Percentiles rank a stretch among this genome's conserved stretches.
phyloP scores from a whole-genome alignment of 164 flowering plant species.

The Platanus orientalis region DNA sequence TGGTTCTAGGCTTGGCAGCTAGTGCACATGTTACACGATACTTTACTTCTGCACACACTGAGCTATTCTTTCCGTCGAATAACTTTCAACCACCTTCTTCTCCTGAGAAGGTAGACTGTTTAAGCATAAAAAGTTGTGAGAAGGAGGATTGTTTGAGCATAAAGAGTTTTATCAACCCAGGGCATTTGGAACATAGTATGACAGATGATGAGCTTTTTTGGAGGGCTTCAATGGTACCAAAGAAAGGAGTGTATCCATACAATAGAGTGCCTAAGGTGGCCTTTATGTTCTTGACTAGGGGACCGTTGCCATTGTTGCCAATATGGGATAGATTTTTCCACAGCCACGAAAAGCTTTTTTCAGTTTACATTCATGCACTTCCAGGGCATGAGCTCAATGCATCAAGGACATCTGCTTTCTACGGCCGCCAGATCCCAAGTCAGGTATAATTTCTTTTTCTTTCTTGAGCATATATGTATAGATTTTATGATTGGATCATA shows the following conservation, averaged over 20 bases:
- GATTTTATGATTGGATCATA: too few relatives aligned
- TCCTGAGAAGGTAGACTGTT: conserved; percentile 3
- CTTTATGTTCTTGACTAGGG: conserved; percentile 33
- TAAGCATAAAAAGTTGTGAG: neutral
- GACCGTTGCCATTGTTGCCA: conserved; percentile 40
- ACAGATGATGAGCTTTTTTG: conserved; percentile 32
- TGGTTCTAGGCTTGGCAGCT: conserved; percentile 29
- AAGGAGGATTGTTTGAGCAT: conserved; percentile 19
- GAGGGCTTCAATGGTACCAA: conserved; percentile 38
- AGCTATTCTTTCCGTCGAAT: conserved; percentile 19
- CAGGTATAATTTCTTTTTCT: conserved; percentile 27
- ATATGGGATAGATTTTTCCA: conserved; percentile 46
- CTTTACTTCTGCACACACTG: conserved; percentile 15
- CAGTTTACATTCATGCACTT: conserved; percentile 41
- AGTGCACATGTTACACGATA: conserved; percentile 21
- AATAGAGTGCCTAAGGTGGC: conserved; percentile 34
- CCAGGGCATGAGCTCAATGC: conserved; percentile 36
- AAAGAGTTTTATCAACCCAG: conserved; percentile 18
- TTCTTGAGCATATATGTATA: neutral
- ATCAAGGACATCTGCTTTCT: conserved; percentile 34
- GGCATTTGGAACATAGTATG: conserved; percentile 22
- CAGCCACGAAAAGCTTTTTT: conserved; percentile 36
- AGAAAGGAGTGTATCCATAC: conserved; percentile 25
- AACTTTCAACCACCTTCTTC: neutral
- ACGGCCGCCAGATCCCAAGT: conserved; percentile 48